phyloP scores from a whole-genome alignment of 495 filamentous ascomycete species.

The Penicillium paxilli region DNA sequence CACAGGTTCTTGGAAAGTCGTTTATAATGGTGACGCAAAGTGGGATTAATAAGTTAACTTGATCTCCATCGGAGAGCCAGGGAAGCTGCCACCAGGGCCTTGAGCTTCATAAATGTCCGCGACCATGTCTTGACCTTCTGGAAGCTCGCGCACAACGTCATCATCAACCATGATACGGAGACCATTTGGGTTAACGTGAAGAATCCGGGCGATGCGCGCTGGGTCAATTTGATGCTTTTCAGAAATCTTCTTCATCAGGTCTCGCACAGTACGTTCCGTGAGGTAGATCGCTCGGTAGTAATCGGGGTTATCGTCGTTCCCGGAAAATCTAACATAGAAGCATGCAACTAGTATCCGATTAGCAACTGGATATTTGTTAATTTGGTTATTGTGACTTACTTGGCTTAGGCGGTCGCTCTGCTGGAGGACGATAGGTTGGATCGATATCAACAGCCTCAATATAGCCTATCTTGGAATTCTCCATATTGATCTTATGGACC shows the following conservation, averaged over 20 bases:
- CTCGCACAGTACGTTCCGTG: constrained; percentile 67
- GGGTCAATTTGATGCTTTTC: constrained; percentile 78
- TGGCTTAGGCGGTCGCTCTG: constrained; percentile 67
- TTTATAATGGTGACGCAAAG: neutral
- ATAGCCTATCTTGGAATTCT: constrained; percentile 62
- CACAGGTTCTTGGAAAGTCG: neutral
- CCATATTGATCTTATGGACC: constrained; percentile 42
- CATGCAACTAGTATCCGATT: constrained; percentile 63
- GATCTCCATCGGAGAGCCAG: constrained; percentile 34
- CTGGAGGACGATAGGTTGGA: constrained; percentile 76
- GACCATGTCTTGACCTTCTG: constrained; percentile 89
- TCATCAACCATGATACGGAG: constrained; percentile 87
- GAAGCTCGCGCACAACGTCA: constrained; percentile 80
- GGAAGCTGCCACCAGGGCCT: constrained; percentile 5
- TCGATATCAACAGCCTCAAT: constrained; percentile 94
- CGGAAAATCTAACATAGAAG: constrained; percentile 73
- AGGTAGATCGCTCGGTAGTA: constrained; percentile 89
- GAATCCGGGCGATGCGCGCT: constrained; percentile 61
- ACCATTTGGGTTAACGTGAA: constrained; percentile 70
- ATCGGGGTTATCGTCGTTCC: constrained; percentile 53
- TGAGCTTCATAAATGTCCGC: constrained; percentile 56
- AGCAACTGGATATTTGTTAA: neutral
- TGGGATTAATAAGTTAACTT: constrained; percentile 39
- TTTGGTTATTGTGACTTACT: constrained; percentile 40
- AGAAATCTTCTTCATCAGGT: constrained; percentile 70